phyloP scores from a whole-genome alignment of 2,329 filamentous ascomycete species.

The Hypomyces rosellus region DNA sequence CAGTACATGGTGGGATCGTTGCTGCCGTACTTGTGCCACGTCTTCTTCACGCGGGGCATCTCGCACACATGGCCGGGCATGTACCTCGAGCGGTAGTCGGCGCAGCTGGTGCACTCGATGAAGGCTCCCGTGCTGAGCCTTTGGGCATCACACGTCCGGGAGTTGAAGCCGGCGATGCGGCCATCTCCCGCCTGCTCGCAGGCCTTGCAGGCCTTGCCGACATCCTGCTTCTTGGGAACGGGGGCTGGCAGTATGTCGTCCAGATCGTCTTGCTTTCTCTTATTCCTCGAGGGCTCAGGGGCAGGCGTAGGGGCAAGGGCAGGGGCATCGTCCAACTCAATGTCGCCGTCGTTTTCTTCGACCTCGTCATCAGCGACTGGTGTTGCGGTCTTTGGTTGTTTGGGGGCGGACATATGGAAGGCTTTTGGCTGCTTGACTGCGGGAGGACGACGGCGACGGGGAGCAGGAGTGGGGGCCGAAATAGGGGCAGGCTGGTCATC shows the following conservation, averaged over 20 bases:
- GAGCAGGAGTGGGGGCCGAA: not conserved
- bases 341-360: not conserved
- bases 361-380: not conserved
- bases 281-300: no score
- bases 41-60: not conserved
- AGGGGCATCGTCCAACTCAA: not conserved
- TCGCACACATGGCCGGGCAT: constrained; percentile 12
- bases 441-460: not conserved
- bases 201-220: constrained; percentile 12
- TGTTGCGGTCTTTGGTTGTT: not conserved
- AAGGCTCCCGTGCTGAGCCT: constrained; percentile 4
- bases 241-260: not conserved
- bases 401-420: no score
- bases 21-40: constrained; percentile 14
- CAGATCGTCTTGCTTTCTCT: not conserved
- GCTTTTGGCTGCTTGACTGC: no score
- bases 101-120: constrained; percentile 22
- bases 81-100: constrained; percentile 15
- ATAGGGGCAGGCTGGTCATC: not conserved
- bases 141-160: constrained; percentile 12
- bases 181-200: constrained; percentile 11
- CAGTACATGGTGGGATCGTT: constrained; percentile 11
- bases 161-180: not conserved
- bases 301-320: not conserved
- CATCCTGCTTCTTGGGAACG: not conserved